A percentile compares a stretch with the other conserved stretches of the same genome.
phyloP scores from a whole-genome alignment of 495 filamentous ascomycete species.

The Tuber magnatum region DNA sequence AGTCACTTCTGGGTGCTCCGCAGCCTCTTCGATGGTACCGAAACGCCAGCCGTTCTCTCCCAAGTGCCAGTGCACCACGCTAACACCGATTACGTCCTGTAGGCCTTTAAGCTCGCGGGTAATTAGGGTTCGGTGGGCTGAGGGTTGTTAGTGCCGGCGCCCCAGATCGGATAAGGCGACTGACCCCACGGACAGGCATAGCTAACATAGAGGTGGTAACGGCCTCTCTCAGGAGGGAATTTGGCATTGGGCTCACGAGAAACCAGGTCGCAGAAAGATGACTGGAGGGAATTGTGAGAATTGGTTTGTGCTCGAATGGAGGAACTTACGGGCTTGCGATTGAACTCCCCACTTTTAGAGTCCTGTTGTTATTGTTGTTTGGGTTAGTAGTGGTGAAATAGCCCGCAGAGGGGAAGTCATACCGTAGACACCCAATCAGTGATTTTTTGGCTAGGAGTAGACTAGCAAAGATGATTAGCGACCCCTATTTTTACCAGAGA shows the following conservation, averaged over 20 bases:
- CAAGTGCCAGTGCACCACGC: constrained; percentile 62
- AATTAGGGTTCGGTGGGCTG: constrained; percentile 68
- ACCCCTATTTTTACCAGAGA: background rate
- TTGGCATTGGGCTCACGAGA: constrained; percentile 49
- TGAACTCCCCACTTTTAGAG: constrained; percentile 39
- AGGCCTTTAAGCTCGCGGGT: constrained; percentile 73
- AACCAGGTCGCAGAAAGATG: constrained; percentile 26
- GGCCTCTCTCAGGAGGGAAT: constrained; percentile 65
- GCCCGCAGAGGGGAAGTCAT: background rate
- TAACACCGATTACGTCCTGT: constrained; percentile 61
- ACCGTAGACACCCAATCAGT: background rate
- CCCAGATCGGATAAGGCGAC: constrained; percentile 13
- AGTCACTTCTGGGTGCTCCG: constrained; percentile 49
- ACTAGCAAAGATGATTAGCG: background rate
- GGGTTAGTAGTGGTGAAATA: background rate
- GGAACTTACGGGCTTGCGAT: constrained; percentile 23
- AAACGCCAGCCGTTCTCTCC: constrained; percentile 73
- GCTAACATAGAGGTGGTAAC: constrained; percentile 75
- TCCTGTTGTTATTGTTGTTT: constrained; percentile 25
- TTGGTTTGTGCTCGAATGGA: constrained; percentile 1
- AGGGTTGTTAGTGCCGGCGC: background rate
- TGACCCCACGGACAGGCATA: constrained; percentile 69
- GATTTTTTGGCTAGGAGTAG: background rate
- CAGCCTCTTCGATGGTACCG: constrained; percentile 52
- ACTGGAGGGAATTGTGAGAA: constrained; percentile 13